A percentile compares a stretch with the other conserved stretches of the same genome.
Conservation (phyloP, 208 protist genomes). For the Leishmania major region DNA sequence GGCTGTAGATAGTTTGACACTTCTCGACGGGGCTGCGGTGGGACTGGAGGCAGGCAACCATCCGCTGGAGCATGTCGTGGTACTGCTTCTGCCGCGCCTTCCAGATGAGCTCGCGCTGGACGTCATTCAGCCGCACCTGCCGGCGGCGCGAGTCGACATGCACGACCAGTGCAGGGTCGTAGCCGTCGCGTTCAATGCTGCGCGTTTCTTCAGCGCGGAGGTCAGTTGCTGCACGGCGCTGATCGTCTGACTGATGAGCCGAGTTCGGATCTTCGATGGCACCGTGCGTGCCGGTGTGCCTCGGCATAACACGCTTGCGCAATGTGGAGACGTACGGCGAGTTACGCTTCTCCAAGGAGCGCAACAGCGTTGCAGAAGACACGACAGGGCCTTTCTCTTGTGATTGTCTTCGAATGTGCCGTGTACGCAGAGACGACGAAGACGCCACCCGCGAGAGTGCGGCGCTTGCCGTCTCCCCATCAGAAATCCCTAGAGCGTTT, state of each 20-base stretch:
- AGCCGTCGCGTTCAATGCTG: constrained; percentile 7
- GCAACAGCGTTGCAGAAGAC: constrained; percentile 7
- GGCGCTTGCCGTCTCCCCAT: background rate
- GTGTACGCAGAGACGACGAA: background rate
- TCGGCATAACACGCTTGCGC: constrained; percentile 16
- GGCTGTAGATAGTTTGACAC: constrained; percentile 51
- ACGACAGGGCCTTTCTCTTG: background rate
- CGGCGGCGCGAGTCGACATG: constrained; percentile 39
- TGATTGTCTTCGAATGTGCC: background rate
- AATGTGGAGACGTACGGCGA: constrained; percentile 17
- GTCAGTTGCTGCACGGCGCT: constrained; percentile 14
- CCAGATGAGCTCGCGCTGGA: constrained; percentile 65
- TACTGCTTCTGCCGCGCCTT: constrained; percentile 62
- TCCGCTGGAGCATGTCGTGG: constrained; percentile 46
- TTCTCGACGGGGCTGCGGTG: constrained; percentile 75
- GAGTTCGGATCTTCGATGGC: constrained; percentile 12
- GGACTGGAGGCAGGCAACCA: constrained; percentile 64
- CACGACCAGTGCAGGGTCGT: constrained; percentile 67
- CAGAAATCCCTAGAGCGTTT: too few species aligned
- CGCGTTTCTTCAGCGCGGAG: constrained; percentile 16
- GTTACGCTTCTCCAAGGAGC: constrained; percentile 8
- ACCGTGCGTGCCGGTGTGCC: constrained; percentile 26
- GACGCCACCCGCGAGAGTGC: background rate
- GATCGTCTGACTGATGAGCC: constrained; percentile 16
- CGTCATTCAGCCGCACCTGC: constrained; percentile 47